Conservation (phyloP, 768 basidiomycete genomes). For the Rhizopogon rudus region DNA sequence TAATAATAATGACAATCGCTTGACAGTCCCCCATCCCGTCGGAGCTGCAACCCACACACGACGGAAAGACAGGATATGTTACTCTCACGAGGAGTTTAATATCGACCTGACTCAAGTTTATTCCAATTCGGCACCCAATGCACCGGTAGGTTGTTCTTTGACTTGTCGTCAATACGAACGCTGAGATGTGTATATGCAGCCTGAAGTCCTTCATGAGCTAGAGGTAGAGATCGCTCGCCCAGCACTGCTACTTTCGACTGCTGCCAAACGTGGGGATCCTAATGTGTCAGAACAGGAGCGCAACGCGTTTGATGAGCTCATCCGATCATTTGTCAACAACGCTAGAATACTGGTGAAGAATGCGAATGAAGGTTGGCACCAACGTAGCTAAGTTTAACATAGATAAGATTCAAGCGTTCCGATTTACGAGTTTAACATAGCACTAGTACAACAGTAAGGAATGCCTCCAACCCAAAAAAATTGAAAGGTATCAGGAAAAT, state of each 20-base stretch:
- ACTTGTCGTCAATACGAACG: neutral
- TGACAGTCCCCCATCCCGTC: slow-evolving; percentile 58
- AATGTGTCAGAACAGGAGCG: slow-evolving; percentile 58
- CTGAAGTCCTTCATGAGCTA: slow-evolving; percentile 74
- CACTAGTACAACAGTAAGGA: neutral
- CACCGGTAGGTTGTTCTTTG: slow-evolving; percentile 39
- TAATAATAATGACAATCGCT: neutral
- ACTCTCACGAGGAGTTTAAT: slow-evolving; percentile 87
- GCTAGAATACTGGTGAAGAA: slow-evolving; percentile 86
- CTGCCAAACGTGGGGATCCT: slow-evolving; percentile 60
- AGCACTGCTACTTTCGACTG: slow-evolving; percentile 64
- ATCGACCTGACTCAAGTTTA: slow-evolving; percentile 95
- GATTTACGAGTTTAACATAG: neutral
- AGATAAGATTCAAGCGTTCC: neutral
- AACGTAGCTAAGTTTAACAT: neutral
- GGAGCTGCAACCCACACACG: slow-evolving; percentile 58
- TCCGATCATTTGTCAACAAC: slow-evolving; percentile 91
- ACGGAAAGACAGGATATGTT: slow-evolving; percentile 88
- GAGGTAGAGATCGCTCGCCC: slow-evolving; percentile 85
- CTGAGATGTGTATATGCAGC: slow-evolving; percentile 25
- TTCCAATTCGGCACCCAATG: slow-evolving; percentile 40
- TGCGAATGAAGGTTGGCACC: slow-evolving; percentile 46
- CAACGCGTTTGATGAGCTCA: slow-evolving; percentile 82
- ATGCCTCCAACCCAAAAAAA: neutral
- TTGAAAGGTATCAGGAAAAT: slow-evolving; percentile 1